Percentiles rank a stretch among this genome's conserved stretches.
These are phyloP conservation scores for Ogataea naganishii DNA, from an alignment of 805 yeast genomes.

Conservation along the genomic window DNA sequence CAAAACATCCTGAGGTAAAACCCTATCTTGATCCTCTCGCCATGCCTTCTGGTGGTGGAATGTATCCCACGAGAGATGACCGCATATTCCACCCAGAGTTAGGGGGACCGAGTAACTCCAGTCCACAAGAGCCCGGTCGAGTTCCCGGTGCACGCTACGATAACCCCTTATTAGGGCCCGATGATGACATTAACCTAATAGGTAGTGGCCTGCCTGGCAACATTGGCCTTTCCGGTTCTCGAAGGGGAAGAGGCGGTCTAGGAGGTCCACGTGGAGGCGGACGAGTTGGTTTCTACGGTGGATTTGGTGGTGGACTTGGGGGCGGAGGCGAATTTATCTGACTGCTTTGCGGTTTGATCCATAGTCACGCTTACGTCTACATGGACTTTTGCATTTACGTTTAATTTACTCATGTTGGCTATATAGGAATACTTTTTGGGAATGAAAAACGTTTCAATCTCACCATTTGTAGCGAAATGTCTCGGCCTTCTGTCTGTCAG, in stretches of 20 bases:
- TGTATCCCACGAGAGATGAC: conserved; percentile 44
- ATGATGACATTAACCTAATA: conserved; percentile 31
- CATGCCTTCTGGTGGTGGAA: conserved; percentile 32
- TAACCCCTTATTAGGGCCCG: conserved; percentile 40
- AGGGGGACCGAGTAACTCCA: too few relatives aligned
- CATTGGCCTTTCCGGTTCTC: conserved; percentile 13
- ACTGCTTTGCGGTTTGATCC: neutral
- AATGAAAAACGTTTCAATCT: too few relatives aligned
- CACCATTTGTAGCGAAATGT: conserved; percentile 10
- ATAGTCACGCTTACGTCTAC: too few relatives aligned
- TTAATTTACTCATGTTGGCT: too few relatives aligned
- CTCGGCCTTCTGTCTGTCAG: conserved; percentile 9
- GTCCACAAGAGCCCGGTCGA: too few relatives aligned
- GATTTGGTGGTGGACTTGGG: conserved; percentile 6
- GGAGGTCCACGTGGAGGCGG: conserved; percentile 4
- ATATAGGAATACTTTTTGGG: too few relatives aligned
- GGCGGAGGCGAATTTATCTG: conserved; percentile 4
- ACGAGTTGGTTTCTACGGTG: conserved; percentile 2
- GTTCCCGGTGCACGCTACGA: conserved; percentile 45
- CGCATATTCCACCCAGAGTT: conserved; percentile 44
- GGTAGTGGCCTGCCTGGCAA: conserved; percentile 40
- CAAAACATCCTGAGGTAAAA: conserved; percentile 30
- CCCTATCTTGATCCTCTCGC: conserved; percentile 35
- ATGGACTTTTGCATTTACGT: too few relatives aligned
- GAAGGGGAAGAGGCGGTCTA: conserved; percentile 2